Percentiles rank a stretch among this genome's conserved stretches.
phyloP scores from a whole-genome alignment of 805 yeast genomes.

The Zygotorulaspora florentina region DNA sequence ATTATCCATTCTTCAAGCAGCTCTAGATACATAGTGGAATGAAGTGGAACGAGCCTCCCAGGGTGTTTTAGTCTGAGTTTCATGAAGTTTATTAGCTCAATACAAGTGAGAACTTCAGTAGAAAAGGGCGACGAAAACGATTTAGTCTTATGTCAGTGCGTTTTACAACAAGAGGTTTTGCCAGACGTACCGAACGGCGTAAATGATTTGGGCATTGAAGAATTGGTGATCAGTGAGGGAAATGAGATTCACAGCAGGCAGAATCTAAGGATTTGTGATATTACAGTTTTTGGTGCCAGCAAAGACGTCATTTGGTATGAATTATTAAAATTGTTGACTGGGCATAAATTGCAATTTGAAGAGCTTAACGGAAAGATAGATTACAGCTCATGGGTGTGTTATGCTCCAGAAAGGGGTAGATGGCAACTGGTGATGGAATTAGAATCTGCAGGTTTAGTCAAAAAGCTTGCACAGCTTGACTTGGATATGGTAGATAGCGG shows the following conservation, averaged over 20 bases:
- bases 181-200: constrained; percentile 8
- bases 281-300: constrained; percentile 14
- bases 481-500: constrained; percentile 12
- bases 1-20: too few relatives aligned
- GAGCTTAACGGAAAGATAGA: constrained; percentile 6
- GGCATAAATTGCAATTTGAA: constrained; percentile 12
- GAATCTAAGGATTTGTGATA: constrained; percentile 1
- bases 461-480: constrained; percentile 22
- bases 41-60: too few relatives aligned
- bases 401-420: constrained; percentile 7
- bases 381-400: constrained; percentile 20
- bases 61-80: neutral
- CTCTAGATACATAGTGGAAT: too few relatives aligned
- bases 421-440: constrained; percentile 25
- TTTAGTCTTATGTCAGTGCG: constrained; percentile 17
- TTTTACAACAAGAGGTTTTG: constrained; percentile 1
- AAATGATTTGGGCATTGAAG: constrained; percentile 6
- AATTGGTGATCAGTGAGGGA: constrained; percentile 27
- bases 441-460: constrained; percentile 17
- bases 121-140: constrained; percentile 9
- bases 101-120: constrained; percentile 7
- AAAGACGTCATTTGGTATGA: constrained; percentile 25
- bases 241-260: constrained; percentile 13
- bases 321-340: constrained; percentile 19
- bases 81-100: constrained; percentile 23